Evolutionary conservation across 306 rosid species (phyloP).

Genomic region (Cucurbita argyrosperma): DNA sequence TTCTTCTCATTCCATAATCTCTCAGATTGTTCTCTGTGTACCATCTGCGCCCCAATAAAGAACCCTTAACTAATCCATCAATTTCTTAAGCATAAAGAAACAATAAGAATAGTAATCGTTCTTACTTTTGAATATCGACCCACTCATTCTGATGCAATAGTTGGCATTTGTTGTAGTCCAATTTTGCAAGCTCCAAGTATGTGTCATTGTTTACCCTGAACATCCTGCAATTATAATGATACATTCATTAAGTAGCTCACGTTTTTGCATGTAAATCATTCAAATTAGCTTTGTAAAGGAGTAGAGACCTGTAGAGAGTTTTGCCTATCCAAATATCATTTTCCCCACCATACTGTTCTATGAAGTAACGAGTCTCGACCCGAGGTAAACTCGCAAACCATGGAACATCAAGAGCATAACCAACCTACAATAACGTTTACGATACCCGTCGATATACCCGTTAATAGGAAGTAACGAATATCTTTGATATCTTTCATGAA

Average conservation of each 20-base stretch:
- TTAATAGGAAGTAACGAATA: too few relatives aligned
- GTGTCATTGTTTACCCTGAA: constrained; percentile 43
- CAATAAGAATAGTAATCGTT: too few relatives aligned
- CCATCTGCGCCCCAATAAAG: constrained; percentile 33
- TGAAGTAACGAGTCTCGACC: constrained; percentile 61
- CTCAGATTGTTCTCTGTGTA: constrained; percentile 41
- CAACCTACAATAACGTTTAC: constrained; percentile 36
- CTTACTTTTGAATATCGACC: constrained; percentile 53
- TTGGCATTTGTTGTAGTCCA: constrained; percentile 81
- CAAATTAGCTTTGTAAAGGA: background rate
- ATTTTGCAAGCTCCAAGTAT: constrained; percentile 71
- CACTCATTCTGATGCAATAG: constrained; percentile 59
- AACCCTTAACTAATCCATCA: background rate
- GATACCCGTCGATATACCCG: too few relatives aligned
- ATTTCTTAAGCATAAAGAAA: background rate
- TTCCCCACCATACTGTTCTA: constrained; percentile 72
- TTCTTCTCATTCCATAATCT: constrained; percentile 51
- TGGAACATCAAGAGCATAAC: constrained; percentile 66
- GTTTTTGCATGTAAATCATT: background rate
- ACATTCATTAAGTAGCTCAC: background rate
- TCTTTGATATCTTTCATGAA: too few relatives aligned
- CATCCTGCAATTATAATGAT: constrained; percentile 41
- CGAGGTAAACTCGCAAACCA: constrained; percentile 69
- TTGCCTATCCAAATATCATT: constrained; percentile 93
- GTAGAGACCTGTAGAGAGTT: constrained; percentile 63